These are phyloP conservation scores for Trichoderma brevicompactum DNA, from an alignment of 2,329 filamentous ascomycete genomes.

Conservation along the genomic window DNA sequence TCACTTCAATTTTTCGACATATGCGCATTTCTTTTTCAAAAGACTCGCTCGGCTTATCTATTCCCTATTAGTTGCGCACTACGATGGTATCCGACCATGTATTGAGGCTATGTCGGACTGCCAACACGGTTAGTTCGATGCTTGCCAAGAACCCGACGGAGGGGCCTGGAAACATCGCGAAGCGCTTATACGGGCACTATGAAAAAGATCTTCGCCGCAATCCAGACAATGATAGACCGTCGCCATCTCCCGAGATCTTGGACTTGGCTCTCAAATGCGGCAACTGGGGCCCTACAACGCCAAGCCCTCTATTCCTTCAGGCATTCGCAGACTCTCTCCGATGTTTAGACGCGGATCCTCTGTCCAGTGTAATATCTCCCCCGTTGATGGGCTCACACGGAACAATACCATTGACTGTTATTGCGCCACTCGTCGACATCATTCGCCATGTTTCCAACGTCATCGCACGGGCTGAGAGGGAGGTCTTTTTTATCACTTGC, in stretches of 20 bases:
- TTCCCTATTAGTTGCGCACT: neutral
- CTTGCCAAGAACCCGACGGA: constrained; percentile 58
- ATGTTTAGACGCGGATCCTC: constrained; percentile 56
- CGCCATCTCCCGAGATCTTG: constrained; percentile 44
- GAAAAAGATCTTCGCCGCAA: constrained; percentile 30
- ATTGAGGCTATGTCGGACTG: constrained; percentile 55
- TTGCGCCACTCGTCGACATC: constrained; percentile 63
- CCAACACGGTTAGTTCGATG: constrained; percentile 61
- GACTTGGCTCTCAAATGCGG: constrained; percentile 64
- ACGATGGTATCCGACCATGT: constrained; percentile 44
- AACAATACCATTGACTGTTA: constrained; percentile 68
- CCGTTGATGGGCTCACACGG: constrained; percentile 60
- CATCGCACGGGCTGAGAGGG: constrained; percentile 71
- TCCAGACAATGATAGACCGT: constrained; percentile 36
- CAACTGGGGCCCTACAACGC: constrained; percentile 65
- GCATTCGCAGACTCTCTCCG: constrained; percentile 68
- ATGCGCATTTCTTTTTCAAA: neutral
- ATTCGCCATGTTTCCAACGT: constrained; percentile 76
- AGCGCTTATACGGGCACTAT: constrained; percentile 55
- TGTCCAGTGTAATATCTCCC: constrained; percentile 57
- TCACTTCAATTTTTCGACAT: neutral
- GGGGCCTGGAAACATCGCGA: constrained; percentile 58
- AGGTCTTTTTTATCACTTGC: constrained; percentile 76
- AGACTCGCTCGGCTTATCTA: neutral
- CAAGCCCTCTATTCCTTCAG: constrained; percentile 70